These are phyloP conservation scores for Podaxis sp. DNA, from an alignment of 768 basidiomycete genomes.

Conservation along the genomic window DNA sequence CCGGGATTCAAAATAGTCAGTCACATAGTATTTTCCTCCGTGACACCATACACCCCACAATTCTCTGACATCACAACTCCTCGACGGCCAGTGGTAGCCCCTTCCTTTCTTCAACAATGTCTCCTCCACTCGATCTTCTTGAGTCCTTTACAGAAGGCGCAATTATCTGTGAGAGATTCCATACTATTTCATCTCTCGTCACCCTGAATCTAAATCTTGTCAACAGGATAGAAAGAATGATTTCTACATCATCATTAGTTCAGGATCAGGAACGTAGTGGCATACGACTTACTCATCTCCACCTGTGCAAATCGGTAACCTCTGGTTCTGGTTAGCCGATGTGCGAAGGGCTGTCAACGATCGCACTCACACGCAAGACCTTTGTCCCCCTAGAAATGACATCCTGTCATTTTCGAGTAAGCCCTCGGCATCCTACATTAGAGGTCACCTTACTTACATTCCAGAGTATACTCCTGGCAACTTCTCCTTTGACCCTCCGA, in stretches of 20 bases:
- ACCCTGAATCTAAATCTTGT: slow-evolving; percentile 29
- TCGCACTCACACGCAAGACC: slow-evolving; percentile 48
- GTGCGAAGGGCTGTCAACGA: not conserved
- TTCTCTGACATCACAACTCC: not conserved
- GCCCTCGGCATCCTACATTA: not conserved
- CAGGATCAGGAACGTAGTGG: not conserved
- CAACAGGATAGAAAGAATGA: slow-evolving; percentile 34
- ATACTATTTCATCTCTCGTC: slow-evolving; percentile 34
- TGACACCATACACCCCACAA: not conserved
- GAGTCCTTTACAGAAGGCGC: slow-evolving; percentile 32
- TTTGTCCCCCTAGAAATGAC: slow-evolving; percentile 51
- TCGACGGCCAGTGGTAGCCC: slow-evolving; percentile 32
- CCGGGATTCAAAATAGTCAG: no score
- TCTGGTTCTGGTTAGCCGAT: slow-evolving; percentile 17
- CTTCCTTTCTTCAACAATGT: slow-evolving; percentile 26
- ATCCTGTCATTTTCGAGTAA: slow-evolving; percentile 29
- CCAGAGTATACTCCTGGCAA: slow-evolving; percentile 47
- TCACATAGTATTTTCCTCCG: no score
- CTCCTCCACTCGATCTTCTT: slow-evolving; percentile 8
- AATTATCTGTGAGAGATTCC: slow-evolving; percentile 46
- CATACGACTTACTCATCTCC: slow-evolving; percentile 44
- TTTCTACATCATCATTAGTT: slow-evolving; percentile 24
- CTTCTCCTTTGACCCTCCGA: slow-evolving; percentile 10
- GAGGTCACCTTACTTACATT: slow-evolving; percentile 32
- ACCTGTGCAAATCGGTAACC: slow-evolving; percentile 53